Evolutionary conservation across 2,329 filamentous ascomycete genomes (phyloP), one percentile per base, ranked within the genome.

Genomic region (Cladosporium sp.): DNA sequence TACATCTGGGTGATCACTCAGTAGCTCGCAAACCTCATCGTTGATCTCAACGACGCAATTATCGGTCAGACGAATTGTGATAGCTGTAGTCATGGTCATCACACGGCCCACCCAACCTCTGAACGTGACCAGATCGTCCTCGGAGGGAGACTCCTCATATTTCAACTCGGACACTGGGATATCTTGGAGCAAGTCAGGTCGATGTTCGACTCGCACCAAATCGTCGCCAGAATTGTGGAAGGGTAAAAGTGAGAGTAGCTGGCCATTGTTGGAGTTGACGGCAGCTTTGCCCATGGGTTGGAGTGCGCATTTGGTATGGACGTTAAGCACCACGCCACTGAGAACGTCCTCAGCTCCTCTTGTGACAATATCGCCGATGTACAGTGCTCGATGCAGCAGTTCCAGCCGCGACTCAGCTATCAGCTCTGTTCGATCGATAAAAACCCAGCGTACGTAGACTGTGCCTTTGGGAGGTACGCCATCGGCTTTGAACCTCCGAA

Each of bases 291-390:
- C 71, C 64, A 75, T 73, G 10, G 73, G 71, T 60, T 74, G 71
- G 49, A 85, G 80, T 38, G 75, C 81, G 74, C 83, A 86, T 52
- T 73, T 77, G 2, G 80, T 80, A 34, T 76, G 77, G 2, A 81
- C 79, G 67, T 81, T 82, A 61, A 87, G 80, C 58, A 88, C 81
- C 2, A 82, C 85, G 30, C 86, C 86, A 62, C 83, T 85, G 75
- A 84, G 81, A 18, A 82, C 78, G 68, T 83, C 80, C 26, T 79
- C 79, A 0, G 78, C 75, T 49, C 79, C 77, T 38, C 79, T 76
- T 73, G 86, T 87, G 61, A 88, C 85, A 14, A 83, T 77, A 70
- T 87, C 83, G 30, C 86, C 86, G 18, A 87, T 80, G 59, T 82
- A 79, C 15, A 87, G 75, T 1, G 79, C 76, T n/a, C 86, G 81